Percentiles rank a stretch among this genome's conserved stretches.
phyloP scores from a whole-genome alignment of 306 rosid species.

The Vachellia collinsii region DNA sequence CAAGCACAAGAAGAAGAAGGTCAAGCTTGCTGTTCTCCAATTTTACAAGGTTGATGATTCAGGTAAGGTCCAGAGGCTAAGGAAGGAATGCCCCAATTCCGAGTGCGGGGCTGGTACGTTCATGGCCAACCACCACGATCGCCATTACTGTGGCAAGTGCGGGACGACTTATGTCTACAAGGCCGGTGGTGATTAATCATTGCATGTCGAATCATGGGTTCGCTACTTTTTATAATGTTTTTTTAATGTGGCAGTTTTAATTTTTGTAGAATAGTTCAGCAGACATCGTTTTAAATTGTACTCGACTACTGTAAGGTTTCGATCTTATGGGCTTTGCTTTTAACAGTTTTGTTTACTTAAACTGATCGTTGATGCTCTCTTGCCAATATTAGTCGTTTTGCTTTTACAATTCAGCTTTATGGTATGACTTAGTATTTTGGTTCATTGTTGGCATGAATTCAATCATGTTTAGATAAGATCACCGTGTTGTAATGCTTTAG shows the following conservation, averaged over 20 bases:
- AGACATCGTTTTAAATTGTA: background rate
- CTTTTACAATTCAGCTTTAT: background rate
- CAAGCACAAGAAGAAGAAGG: slow-evolving; percentile 87
- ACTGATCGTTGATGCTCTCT: background rate
- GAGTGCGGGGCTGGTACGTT: slow-evolving; percentile 83
- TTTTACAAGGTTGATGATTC: slow-evolving; percentile 79
- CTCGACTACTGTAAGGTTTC: background rate
- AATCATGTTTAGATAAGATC: background rate
- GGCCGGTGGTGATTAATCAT: slow-evolving; percentile 64
- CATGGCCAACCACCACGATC: slow-evolving; percentile 81
- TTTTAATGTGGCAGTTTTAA: background rate
- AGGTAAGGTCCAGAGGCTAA: slow-evolving; percentile 68
- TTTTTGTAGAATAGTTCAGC: background rate
- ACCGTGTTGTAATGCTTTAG: background rate
- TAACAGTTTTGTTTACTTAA: background rate
- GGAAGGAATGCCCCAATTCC: slow-evolving; percentile 77
- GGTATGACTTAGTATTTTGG: background rate
- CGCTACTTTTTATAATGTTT: background rate
- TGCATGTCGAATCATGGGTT: background rate
- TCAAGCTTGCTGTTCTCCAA: slow-evolving; percentile 76
- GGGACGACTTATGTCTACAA: slow-evolving; percentile 75
- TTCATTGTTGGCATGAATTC: background rate
- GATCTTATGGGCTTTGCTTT: background rate
- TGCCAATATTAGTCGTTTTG: background rate
- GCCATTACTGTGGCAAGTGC: slow-evolving; percentile 82